Evolutionary conservation across 106 monocot genomes (phyloP).

Genomic region (Apostasia shenzhenica): DNA sequence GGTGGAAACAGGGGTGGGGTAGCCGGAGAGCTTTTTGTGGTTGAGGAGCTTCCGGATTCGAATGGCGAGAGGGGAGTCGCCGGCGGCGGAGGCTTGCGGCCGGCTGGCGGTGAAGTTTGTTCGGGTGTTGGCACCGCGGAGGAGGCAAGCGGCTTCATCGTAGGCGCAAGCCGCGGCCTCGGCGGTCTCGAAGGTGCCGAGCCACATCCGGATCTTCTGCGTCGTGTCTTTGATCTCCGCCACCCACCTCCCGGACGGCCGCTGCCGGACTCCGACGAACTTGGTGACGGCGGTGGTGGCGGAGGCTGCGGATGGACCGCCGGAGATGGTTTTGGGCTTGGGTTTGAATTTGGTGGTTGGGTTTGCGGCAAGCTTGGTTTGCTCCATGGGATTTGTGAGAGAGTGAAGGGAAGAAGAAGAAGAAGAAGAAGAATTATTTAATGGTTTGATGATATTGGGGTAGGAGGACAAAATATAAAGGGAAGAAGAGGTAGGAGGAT

Average conservation of each 20-base stretch:
- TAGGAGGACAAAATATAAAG: not conserved
- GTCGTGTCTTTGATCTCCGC: conserved; percentile 70
- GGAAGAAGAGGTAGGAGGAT: no score
- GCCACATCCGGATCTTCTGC: conserved; percentile 68
- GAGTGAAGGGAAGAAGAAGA: no score
- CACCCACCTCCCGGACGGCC: conserved; percentile 69
- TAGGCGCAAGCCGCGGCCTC: conserved; percentile 57
- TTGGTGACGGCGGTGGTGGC: not conserved
- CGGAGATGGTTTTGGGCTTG: not conserved
- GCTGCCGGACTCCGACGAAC: conserved; percentile 14
- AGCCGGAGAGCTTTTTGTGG: not conserved
- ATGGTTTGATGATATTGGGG: not conserved
- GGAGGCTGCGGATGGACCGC: not conserved
- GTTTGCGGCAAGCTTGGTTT: not conserved
- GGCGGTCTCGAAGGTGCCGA: conserved; percentile 69
- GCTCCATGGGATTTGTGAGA: not conserved
- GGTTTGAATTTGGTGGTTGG: conserved; percentile 9
- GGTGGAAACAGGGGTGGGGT: not conserved
- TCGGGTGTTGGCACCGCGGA: conserved; percentile 51
- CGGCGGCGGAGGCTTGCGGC: not conserved
- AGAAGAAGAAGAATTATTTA: no score
- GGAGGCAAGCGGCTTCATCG: conserved; percentile 58
- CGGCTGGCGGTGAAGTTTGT: conserved; percentile 35
- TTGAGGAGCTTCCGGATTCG: conserved; percentile 9
- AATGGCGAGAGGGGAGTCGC: conserved; percentile 18